A percentile compares a stretch with the other conserved stretches of the same genome.
These are phyloP conservation scores for Waitea zeae DNA, from an alignment of 1,284 basidiomycete genomes.

Conservation along the genomic window DNA sequence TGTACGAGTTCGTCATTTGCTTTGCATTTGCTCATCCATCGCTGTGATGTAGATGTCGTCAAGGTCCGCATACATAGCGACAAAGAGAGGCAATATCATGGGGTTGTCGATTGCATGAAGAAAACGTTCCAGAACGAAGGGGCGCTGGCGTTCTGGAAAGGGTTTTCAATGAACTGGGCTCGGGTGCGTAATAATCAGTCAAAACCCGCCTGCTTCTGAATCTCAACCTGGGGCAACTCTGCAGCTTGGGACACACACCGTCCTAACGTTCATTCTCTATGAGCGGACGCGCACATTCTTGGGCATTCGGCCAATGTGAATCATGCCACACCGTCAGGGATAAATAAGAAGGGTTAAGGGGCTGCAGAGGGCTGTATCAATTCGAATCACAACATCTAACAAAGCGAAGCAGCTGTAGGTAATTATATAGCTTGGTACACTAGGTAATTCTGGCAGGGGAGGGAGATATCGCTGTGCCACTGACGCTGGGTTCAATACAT, in stretches of 20 bases:
- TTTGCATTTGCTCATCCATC: not conserved
- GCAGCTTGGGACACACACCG: conserved; percentile 19
- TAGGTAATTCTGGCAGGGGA: too few species aligned
- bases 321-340: too few species aligned
- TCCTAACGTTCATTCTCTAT: conserved; percentile 18
- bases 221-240: not conserved
- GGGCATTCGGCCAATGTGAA: conserved; percentile 18
- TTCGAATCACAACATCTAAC: too few species aligned
- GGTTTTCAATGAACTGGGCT: conserved; percentile 22
- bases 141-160: conserved; percentile 19
- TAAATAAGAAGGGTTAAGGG: too few species aligned
- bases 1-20: not conserved
- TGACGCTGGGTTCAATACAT: too few species aligned
- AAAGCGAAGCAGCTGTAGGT: too few species aligned
- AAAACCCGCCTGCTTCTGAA: not conserved
- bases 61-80: conserved; percentile 25
- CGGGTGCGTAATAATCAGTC: conserved; percentile 13
- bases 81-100: conserved; percentile 14
- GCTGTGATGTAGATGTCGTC: conserved; percentile 13
- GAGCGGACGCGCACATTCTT: conserved; percentile 15
- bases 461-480: too few species aligned
- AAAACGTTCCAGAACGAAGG: conserved; percentile 16
- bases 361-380: too few species aligned
- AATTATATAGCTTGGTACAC: too few species aligned
- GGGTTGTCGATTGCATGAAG: conserved; percentile 16